phyloP scores from a whole-genome alignment of 1,284 basidiomycete genomes.

The Apiotrichum montevideense region DNA sequence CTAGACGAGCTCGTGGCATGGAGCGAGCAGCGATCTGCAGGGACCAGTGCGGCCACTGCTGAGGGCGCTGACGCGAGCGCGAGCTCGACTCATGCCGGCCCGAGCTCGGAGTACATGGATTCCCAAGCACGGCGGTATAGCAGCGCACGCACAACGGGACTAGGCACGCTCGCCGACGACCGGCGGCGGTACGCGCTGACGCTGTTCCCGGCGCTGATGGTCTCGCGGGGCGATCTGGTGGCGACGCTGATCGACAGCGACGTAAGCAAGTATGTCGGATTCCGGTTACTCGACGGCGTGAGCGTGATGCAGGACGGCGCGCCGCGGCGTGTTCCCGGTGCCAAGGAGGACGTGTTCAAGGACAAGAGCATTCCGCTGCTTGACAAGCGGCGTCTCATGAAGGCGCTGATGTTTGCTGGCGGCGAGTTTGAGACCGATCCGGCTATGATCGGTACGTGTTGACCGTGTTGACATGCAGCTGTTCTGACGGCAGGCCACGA shows the following conservation, averaged over 20 bases:
- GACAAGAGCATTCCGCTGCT: conserved; percentile 67
- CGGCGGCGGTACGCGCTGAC: conserved; percentile 78
- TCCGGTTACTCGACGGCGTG: conserved; percentile 74
- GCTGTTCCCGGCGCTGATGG: conserved; percentile 73
- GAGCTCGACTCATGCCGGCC: background rate
- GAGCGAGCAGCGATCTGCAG: conserved; percentile 48
- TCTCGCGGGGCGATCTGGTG: conserved; percentile 72
- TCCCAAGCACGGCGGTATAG: conserved; percentile 13
- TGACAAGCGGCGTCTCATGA: conserved; percentile 88
- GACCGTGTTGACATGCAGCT: too few species aligned
- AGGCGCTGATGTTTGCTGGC: conserved; percentile 74
- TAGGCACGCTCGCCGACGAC: conserved; percentile 52
- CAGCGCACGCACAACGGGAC: conserved; percentile 38
- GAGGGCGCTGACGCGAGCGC: background rate
- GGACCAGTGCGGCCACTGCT: background rate
- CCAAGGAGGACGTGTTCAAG: conserved; percentile 92
- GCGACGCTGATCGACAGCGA: conserved; percentile 74
- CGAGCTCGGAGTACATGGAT: background rate
- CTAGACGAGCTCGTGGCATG: conserved; percentile 72
- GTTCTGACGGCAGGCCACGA: conserved; percentile 50
- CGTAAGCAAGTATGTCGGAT: conserved; percentile 83
- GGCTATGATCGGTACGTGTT: conserved; percentile 23
- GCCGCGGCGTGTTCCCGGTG: conserved; percentile 64
- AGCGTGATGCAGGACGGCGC: conserved; percentile 47
- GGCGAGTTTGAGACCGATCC: conserved; percentile 62